Conservation (phyloP, 768 basidiomycete genomes). For the Pleurotus tuber-regium region DNA sequence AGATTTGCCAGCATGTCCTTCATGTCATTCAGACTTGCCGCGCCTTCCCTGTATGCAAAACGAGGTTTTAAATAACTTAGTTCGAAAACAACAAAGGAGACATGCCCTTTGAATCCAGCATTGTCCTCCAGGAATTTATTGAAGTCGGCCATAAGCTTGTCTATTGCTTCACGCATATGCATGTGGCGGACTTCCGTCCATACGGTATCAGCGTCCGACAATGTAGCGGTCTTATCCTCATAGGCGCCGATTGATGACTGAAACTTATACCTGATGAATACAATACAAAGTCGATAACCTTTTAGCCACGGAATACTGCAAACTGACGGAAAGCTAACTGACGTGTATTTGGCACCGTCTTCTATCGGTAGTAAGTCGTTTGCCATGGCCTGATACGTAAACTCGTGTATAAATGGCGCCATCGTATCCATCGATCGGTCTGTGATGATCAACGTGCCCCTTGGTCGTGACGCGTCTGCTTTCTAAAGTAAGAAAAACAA, state of each 20-base stretch:
- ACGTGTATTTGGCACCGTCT: conserved; percentile 86
- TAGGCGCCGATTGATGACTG: conserved; percentile 81
- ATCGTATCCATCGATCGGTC: conserved; percentile 95
- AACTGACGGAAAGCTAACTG: conserved; percentile 28
- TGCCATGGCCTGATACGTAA: conserved; percentile 99
- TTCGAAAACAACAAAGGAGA: not conserved
- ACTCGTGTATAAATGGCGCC: conserved; percentile 92
- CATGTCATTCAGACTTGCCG: conserved; percentile 93
- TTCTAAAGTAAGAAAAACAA: no score
- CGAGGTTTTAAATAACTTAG: conserved; percentile 5
- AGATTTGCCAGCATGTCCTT: conserved; percentile 97
- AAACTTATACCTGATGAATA: conserved; percentile 92
- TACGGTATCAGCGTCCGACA: conserved; percentile 86
- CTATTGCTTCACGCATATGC: conserved; percentile 99
- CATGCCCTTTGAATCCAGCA: conserved; percentile 89
- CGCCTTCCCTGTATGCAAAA: conserved; percentile 54
- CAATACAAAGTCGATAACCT: no score
- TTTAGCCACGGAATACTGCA: conserved; percentile 1
- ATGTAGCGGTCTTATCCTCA: conserved; percentile 83
- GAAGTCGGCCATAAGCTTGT: conserved; percentile 95
- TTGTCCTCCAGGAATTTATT: conserved; percentile 93
- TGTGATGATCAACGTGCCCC: conserved; percentile 84
- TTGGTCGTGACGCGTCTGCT: conserved; percentile 60
- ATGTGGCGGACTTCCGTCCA: conserved; percentile 94
- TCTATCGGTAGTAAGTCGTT: conserved; percentile 91